phyloP scores from a whole-genome alignment of 352 stramenopile genomes.

The Pythium insidiosum region DNA sequence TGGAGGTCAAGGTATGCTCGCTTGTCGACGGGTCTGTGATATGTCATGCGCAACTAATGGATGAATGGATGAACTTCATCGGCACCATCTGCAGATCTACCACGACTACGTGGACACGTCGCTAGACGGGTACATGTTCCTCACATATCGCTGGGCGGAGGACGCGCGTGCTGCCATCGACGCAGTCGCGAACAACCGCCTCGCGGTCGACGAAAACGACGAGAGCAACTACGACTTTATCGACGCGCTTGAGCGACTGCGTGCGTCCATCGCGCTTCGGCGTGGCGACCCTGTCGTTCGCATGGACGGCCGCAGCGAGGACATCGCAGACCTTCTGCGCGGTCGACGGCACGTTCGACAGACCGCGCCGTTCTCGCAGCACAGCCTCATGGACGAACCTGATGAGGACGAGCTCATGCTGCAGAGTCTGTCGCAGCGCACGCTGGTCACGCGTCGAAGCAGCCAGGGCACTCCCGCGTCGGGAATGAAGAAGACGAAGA shows the following conservation, averaged over 20 bases:
- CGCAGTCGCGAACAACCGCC: slow-evolving; percentile 10
- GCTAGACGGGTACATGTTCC: slow-evolving; percentile 57
- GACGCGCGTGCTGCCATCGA: slow-evolving; percentile 28
- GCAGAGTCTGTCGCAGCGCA: slow-evolving; percentile 66
- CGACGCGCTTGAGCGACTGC: slow-evolving; percentile 34
- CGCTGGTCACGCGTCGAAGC: slow-evolving; percentile 23
- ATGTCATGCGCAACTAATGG: not conserved
- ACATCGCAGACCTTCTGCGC: slow-evolving; percentile 43
- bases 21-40: not conserved
- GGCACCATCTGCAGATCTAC: slow-evolving; percentile 27
- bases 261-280: slow-evolving; percentile 22
- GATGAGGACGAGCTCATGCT: slow-evolving; percentile 69
- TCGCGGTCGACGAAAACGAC: slow-evolving; percentile 21
- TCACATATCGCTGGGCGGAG: slow-evolving; percentile 30
- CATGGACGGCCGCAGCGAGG: no score
- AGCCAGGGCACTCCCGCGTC: no score
- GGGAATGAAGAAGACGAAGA: no score
- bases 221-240: slow-evolving; percentile 25
- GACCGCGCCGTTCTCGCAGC: slow-evolving; percentile 38
- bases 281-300: slow-evolving; percentile 18
- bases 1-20: slow-evolving; percentile 27
- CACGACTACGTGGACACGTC: slow-evolving; percentile 60
- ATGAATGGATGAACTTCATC: not conserved
- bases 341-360: slow-evolving; percentile 24
- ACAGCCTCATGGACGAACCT: slow-evolving; percentile 18